Evolutionary conservation across 495 filamentous ascomycete species (phyloP).

Genomic region (Hamigera avellanea): DNA sequence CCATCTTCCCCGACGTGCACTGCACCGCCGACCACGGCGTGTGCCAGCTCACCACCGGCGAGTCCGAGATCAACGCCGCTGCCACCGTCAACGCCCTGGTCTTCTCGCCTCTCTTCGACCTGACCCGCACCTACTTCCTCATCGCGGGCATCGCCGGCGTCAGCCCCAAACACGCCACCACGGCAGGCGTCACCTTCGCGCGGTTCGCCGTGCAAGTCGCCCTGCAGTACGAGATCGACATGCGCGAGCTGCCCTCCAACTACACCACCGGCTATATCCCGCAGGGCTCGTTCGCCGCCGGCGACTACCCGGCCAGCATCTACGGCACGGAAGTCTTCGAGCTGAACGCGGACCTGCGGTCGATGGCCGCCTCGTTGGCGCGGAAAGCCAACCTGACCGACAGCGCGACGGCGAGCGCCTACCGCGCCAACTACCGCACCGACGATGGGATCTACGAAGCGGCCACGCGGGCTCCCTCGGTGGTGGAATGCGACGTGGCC

Average conservation of each 20-base stretch:
- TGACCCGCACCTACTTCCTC: constrained; percentile 58
- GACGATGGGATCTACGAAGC: constrained; percentile 33
- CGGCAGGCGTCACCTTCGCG: constrained; percentile 52
- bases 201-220: constrained; percentile 61
- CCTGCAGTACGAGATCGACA: constrained; percentile 64
- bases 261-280: constrained; percentile 58
- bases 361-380: constrained; percentile 45
- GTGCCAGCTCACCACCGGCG: constrained; percentile 50
- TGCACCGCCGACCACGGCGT: constrained; percentile 45
- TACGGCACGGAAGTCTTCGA: constrained; percentile 76
- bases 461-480: constrained; percentile 39
- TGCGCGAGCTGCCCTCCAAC: constrained; percentile 53
- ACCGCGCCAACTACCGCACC: constrained; percentile 47
- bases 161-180: constrained; percentile 53
- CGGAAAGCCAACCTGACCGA: constrained; percentile 44
- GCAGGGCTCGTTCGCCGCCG: constrained; percentile 40
- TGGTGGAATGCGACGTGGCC: constrained; percentile 55
- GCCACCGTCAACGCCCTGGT: constrained; percentile 46
- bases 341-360: constrained; percentile 49
- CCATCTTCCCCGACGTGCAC: constrained; percentile 51
- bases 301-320: constrained; percentile 48
- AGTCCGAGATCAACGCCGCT: constrained; percentile 66
- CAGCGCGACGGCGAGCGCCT: constrained; percentile 35
- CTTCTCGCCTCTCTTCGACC: constrained; percentile 50
- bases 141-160: constrained; percentile 63